phyloP scores from a whole-genome alignment of 2,329 filamentous ascomycete species.

The Aspergillus ochraceus region DNA sequence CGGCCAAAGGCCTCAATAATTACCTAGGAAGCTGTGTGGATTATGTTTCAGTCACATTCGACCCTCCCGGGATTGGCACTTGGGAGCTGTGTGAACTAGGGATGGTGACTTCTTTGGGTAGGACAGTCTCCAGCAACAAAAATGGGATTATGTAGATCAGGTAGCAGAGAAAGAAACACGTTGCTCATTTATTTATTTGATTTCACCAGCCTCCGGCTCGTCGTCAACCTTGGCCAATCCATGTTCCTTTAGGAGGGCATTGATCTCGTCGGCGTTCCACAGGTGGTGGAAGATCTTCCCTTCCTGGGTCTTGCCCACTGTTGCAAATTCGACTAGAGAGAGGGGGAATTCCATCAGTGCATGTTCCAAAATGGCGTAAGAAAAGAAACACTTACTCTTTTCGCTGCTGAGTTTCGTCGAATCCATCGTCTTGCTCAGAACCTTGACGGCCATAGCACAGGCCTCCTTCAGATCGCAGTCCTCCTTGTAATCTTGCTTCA shows the following conservation, averaged over 20 bases:
- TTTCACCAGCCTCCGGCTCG: constrained; percentile 60
- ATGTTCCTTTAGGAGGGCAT: constrained; percentile 88
- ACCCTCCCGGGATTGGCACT: not conserved
- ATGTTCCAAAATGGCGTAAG: not conserved
- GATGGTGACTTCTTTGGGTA: not conserved
- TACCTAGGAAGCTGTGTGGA: not conserved
- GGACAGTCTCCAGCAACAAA: constrained; percentile 10
- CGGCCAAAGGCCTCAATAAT: not conserved
- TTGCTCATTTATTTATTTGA: constrained; percentile 35
- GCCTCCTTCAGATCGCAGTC: constrained; percentile 95
- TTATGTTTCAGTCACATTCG: constrained; percentile 3
- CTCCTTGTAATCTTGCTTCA: constrained; percentile 99
- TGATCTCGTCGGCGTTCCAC: constrained; percentile 97
- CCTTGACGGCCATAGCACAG: constrained; percentile 96
- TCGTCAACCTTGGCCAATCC: constrained; percentile 82
- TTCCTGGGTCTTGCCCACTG: constrained; percentile 90
- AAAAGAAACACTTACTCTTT: constrained; percentile 70
- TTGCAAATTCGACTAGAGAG: constrained; percentile 89
- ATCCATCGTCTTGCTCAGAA: constrained; percentile 99
- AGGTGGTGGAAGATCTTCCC: constrained; percentile 98
- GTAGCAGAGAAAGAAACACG: constrained; percentile 24
- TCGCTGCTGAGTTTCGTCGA: constrained; percentile 98
- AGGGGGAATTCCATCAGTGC: not conserved
- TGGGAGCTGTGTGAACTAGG: constrained; percentile 10
- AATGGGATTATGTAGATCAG: constrained; percentile 31